Percentiles rank a stretch among this genome's conserved stretches.
These are phyloP conservation scores for Andalucia godoyi DNA, from an alignment of 78 protist genomes.

Conservation along the genomic window DNA sequence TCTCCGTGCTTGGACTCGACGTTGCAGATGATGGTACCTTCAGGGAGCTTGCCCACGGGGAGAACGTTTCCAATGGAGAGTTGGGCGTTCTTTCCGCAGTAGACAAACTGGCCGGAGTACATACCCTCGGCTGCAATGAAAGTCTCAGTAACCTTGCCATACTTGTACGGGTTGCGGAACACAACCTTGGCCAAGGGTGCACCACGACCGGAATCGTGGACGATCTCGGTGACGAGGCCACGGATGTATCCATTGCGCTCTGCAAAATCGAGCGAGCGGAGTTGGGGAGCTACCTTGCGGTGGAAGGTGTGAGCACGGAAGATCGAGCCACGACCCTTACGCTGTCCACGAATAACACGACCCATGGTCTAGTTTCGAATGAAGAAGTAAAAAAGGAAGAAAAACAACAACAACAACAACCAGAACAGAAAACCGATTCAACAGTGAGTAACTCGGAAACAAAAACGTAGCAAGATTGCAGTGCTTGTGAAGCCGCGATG, in stretches of 20 bases:
- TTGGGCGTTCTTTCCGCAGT: conserved; percentile 85
- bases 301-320: conserved; percentile 11
- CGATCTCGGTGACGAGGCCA: conserved; percentile 81
- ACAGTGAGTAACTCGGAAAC: too few relatives aligned
- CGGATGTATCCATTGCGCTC: conserved; percentile 94
- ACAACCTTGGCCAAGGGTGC: conserved; percentile 96
- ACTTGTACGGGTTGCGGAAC: conserved; percentile 87
- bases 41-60: conserved; percentile 87
- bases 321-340: conserved; percentile 15
- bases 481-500: too few relatives aligned
- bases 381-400: too few relatives aligned
- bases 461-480: too few relatives aligned
- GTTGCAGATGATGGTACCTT: conserved; percentile 97
- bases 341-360: not conserved
- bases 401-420: too few relatives aligned
- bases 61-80: conserved; percentile 94
- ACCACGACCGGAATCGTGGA: conserved; percentile 99
- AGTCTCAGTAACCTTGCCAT: conserved; percentile 51
- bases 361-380: too few relatives aligned
- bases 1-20: conserved; percentile 91
- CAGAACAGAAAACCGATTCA: too few relatives aligned
- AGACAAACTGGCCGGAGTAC: conserved; percentile 97
- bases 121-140: conserved; percentile 97
- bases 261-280: conserved; percentile 88
- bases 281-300: conserved; percentile 62